Conservation (phyloP, 2,329 filamentous ascomycete genomes). For the Mollisia scopiformis region DNA sequence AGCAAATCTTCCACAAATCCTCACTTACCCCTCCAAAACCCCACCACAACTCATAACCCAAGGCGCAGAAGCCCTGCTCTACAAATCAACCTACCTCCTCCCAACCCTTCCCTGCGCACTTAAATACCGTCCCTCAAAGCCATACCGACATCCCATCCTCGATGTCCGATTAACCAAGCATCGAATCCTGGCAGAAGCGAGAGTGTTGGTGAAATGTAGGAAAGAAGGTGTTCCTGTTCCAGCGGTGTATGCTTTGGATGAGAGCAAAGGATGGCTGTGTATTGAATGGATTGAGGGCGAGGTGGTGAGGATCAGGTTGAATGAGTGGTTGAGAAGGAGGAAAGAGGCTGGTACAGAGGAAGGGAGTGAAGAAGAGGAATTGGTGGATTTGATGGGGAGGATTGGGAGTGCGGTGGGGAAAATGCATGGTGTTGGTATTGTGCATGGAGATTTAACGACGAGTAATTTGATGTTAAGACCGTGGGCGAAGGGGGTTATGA, state of each 20-base stretch:
- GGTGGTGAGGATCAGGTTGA: conserved; percentile 71
- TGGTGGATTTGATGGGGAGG: conserved; percentile 67
- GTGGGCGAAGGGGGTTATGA: conserved; percentile 3
- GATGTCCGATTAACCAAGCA: conserved; percentile 86
- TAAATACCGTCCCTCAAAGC: conserved; percentile 89
- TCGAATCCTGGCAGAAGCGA: conserved; percentile 85
- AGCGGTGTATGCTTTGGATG: conserved; percentile 72
- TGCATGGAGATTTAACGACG: conserved; percentile 95
- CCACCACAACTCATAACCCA: conserved; percentile 78
- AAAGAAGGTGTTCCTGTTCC: conserved; percentile 83
- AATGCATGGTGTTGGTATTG: conserved; percentile 82
- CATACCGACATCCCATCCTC: conserved; percentile 88
- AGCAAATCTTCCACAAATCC: conserved; percentile 28
- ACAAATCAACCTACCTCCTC: conserved; percentile 79
- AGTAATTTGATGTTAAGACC: conserved; percentile 87
- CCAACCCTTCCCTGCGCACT: conserved; percentile 73
- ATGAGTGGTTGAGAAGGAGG: conserved; percentile 62
- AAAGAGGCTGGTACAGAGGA: conserved; percentile 35
- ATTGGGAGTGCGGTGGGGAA: conserved; percentile 73
- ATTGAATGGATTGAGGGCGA: conserved; percentile 83
- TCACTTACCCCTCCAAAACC: conserved; percentile 57
- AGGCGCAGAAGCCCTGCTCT: conserved; percentile 94
- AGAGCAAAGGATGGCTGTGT: conserved; percentile 70
- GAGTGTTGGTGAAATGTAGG: conserved; percentile 78
- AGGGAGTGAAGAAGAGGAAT: conserved; percentile 48